A percentile compares a stretch with the other conserved stretches of the same genome.
phyloP scores from a whole-genome alignment of 1,139 yeast species.

The Debaryomyces psychrophilus region DNA sequence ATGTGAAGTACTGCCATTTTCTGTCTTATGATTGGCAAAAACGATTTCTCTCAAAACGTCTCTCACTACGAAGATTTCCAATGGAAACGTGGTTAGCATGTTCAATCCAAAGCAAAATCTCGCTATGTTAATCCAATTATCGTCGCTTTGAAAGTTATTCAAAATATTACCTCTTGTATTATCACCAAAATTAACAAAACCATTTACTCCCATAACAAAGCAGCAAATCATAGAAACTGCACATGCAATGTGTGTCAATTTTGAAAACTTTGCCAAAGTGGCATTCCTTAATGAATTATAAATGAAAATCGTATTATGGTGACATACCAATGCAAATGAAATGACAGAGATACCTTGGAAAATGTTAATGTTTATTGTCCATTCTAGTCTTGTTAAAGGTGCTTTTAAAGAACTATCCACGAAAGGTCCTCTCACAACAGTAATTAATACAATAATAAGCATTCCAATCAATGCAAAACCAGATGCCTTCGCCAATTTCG shows the following conservation, averaged over 20 bases:
- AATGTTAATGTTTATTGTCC: conserved; percentile 64
- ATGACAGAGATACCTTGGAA: conserved; percentile 92
- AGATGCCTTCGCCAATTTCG: conserved; percentile 85
- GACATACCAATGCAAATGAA: conserved; percentile 92
- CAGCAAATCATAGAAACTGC: conserved; percentile 81
- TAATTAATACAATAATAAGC: conserved; percentile 75
- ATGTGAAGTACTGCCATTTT: conserved; percentile 36
- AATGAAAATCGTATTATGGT: conserved; percentile 88
- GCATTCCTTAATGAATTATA: conserved; percentile 82
- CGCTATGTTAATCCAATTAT: conserved; percentile 76
- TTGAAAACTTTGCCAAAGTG: conserved; percentile 71
- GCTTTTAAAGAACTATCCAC: conserved; percentile 53
- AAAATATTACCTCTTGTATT: conserved; percentile 83
- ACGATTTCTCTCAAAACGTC: conserved; percentile 78
- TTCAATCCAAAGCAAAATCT: conserved; percentile 90
- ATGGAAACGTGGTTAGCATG: conserved; percentile 91
- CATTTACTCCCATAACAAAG: conserved; percentile 76
- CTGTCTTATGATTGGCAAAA: conserved; percentile 25
- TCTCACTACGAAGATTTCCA: conserved; percentile 87
- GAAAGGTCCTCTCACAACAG: conserved; percentile 73
- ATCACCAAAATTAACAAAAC: conserved; percentile 74
- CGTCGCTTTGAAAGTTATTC: conserved; percentile 81
- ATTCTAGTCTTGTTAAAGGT: conserved; percentile 43
- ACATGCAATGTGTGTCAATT: conserved; percentile 83
- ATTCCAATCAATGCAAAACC: conserved; percentile 85